phyloP scores from a whole-genome alignment of 371 early-diverging fungal species.

The Lichtheimia ornata region DNA sequence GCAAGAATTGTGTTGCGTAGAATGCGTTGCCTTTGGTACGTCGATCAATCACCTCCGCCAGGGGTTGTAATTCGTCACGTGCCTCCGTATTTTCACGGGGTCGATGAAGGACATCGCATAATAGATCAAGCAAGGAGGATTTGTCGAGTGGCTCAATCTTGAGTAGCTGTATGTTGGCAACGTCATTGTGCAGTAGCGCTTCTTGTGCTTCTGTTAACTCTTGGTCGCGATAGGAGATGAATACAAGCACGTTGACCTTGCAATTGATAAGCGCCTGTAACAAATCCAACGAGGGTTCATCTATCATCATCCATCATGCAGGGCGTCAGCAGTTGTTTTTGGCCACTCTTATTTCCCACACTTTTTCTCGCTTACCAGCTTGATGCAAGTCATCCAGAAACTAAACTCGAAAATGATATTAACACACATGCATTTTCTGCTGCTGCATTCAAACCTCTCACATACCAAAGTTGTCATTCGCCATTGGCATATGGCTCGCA shows the following conservation, averaged over 20 bases:
- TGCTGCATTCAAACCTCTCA: not conserved
- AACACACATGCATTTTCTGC: not conserved
- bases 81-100: slow-evolving; percentile 13
- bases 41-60: slow-evolving; percentile 35
- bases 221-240: slow-evolving; percentile 42
- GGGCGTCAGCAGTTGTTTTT: not conserved
- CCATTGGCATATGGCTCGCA: slow-evolving; percentile 40
- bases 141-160: slow-evolving; percentile 34
- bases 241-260: slow-evolving; percentile 30
- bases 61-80: slow-evolving; percentile 30
- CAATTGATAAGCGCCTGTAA: slow-evolving; percentile 36
- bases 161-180: slow-evolving; percentile 25
- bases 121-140: slow-evolving; percentile 32
- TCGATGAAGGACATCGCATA: slow-evolving; percentile 39
- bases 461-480: slow-evolving; percentile 34
- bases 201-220: slow-evolving; percentile 16
- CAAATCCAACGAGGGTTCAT: slow-evolving; percentile 45
- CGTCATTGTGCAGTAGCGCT: slow-evolving; percentile 21
- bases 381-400: slow-evolving; percentile 50
- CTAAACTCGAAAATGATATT: slow-evolving; percentile 10
- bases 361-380: slow-evolving; percentile 23
- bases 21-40: slow-evolving; percentile 47
- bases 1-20: slow-evolving; percentile 38
- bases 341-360: not conserved
- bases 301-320: slow-evolving; percentile 8